Evolutionary conservation across 2,329 filamentous ascomycete genomes (phyloP), one percentile per base, ranked within the genome.

Genomic region (Ceratocystis albifundus): DNA sequence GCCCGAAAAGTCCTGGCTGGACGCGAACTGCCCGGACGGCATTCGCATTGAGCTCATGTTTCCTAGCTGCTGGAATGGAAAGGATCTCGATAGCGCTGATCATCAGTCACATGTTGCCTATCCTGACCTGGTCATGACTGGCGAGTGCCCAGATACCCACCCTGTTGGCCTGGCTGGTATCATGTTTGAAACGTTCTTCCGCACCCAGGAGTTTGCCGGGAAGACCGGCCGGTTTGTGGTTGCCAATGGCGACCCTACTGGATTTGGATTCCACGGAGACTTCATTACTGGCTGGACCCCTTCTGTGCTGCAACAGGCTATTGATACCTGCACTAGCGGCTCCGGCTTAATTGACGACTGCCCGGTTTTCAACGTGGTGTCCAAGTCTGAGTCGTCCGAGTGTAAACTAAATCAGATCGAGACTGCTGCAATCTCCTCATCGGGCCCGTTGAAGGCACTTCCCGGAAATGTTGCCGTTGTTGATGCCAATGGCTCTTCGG

Each of bases 31-130:
- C 77, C 76, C 77, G n/a, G 82, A 95, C 72, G 93, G 93, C 67
- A 73, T 96, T 59, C 87, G 91, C 61, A 79, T 93, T 57, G 91
- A 96, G 76, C 76, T 95, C 68, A 89, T 90, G 82, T 96, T 96
- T 77, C 89, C 90, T 0, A 90, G 87, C 1, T 96, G 90, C 82
- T 95, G 90, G 88, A 89, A 94, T 71, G 89, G 89, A 63, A 80
- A 84, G 71, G 79, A 87, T 71, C 66, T 77, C 4, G 81, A 83
- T 70, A 80, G 80, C 7, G 67, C 72, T 0, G 79, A 86, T 73
- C 83, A 86, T 76, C 79, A 79, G 74, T 77, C 77, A 69, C 84
- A 96, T 73, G 82, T 96, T 69, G 88, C 87, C 3, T 96, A 91
- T 74, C 90, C 90, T 0, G 81, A 84, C 70, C 78, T 87, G 12